These are phyloP conservation scores for Ambrosia artemisiifolia DNA, from an alignment of 129 eudicot genomes.

Conservation along the genomic window DNA sequence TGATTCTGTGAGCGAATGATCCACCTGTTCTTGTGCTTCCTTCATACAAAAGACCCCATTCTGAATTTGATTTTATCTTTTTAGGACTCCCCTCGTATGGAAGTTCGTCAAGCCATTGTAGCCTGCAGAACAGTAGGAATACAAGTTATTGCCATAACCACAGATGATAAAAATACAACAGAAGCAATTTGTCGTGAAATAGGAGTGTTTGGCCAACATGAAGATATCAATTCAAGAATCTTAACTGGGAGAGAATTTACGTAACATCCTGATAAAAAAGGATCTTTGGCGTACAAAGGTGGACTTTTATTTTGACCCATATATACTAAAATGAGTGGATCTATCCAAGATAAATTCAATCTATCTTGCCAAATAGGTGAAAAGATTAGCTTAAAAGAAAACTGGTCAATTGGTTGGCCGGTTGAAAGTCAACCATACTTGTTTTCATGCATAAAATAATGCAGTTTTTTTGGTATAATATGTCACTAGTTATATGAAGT, in stretches of 20 bases:
- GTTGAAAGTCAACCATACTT: not conserved
- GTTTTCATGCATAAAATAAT: too few relatives aligned
- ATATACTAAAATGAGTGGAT: too few relatives aligned
- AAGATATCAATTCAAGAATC: conserved; percentile 62
- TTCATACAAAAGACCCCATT: too few relatives aligned
- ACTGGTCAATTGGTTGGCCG: too few relatives aligned
- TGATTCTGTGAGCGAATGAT: too few relatives aligned
- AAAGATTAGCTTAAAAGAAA: too few relatives aligned
- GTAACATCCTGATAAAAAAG: conserved; percentile 47
- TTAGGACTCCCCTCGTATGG: conserved; percentile 91
- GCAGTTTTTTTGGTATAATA: too few relatives aligned
- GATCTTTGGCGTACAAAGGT: conserved; percentile 55
- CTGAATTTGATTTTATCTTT: not conserved
- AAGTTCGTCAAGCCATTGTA: conserved; percentile 80
- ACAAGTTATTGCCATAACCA: conserved; percentile 88
- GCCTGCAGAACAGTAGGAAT: conserved; percentile 92
- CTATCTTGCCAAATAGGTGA: not conserved
- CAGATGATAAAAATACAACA: conserved; percentile 87
- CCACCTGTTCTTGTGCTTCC: too few relatives aligned
- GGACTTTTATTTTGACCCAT: conserved; percentile 46
- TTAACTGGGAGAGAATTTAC: conserved; percentile 79
- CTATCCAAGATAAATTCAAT: not conserved
- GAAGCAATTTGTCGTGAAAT: conserved; percentile 93
- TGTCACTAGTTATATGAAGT: too few relatives aligned
- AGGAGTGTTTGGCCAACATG: conserved; percentile 57